These are phyloP conservation scores for Phytophthora pisi DNA, from an alignment of 352 stramenopile genomes.

Conservation along the genomic window DNA sequence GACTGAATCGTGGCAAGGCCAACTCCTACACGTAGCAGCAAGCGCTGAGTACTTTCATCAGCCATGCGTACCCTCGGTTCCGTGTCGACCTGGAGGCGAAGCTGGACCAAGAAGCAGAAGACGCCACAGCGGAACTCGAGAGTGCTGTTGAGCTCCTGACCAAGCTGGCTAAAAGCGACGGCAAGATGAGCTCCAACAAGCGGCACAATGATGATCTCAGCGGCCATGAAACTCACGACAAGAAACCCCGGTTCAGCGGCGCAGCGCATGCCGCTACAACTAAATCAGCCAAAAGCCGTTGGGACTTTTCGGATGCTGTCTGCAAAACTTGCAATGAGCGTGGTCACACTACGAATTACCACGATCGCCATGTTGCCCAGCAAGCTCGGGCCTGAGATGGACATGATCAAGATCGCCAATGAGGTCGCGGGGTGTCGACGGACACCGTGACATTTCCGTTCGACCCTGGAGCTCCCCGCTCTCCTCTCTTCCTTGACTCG, in stretches of 20 bases:
- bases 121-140: slow-evolving; percentile 7
- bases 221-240: not conserved
- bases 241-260: not conserved
- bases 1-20: not conserved
- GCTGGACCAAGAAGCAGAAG: slow-evolving; percentile 6
- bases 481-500: not conserved
- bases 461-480: not conserved
- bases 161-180: not conserved
- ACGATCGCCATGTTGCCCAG: slow-evolving; percentile 7
- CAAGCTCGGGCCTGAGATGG: not conserved
- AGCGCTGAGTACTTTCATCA: slow-evolving; percentile 17
- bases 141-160: not conserved
- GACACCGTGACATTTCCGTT: slow-evolving; percentile 11
- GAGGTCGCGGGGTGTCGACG: slow-evolving; percentile 7
- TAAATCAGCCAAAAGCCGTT: slow-evolving; percentile 1
- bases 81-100: not conserved
- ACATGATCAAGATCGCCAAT: slow-evolving; percentile 1
- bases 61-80: slow-evolving; percentile 3
- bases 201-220: not conserved
- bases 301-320: slow-evolving; percentile 1
- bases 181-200: slow-evolving; percentile 1
- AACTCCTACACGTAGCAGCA: slow-evolving; percentile 6
- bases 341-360: slow-evolving; percentile 12
- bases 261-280: not conserved
- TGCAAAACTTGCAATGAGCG: slow-evolving; percentile 1